Conservation (phyloP, 1,139 yeast genomes). For the Yamadazyma aaseri region DNA sequence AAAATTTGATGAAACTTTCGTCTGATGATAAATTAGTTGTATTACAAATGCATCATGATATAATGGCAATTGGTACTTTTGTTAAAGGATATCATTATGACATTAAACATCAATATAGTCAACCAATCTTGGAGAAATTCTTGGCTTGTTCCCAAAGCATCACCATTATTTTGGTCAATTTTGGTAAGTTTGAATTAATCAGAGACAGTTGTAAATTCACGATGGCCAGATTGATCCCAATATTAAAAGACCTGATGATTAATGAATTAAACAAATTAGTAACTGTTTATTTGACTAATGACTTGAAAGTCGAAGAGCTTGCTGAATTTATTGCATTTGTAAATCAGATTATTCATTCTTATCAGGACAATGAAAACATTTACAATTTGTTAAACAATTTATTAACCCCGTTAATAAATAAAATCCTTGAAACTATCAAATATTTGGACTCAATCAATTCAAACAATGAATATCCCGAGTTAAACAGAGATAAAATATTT, state of each 20-base stretch:
- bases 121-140: conserved; percentile 51
- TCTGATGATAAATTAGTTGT: conserved; percentile 29
- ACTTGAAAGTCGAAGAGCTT: conserved; percentile 63
- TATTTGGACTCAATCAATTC: conserved; percentile 5
- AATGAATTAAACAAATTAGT: conserved; percentile 71
- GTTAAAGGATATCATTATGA: conserved; percentile 75
- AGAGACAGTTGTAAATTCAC: conserved; percentile 87
- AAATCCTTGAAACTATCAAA: conserved; percentile 57
- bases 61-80: conserved; percentile 88
- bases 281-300: conserved; percentile 64
- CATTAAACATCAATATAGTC: conserved; percentile 24
- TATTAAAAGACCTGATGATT: conserved; percentile 49
- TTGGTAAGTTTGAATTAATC: conserved; percentile 63
- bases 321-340: conserved; percentile 81
- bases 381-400: conserved; percentile 74
- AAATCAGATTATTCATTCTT: conserved; percentile 84
- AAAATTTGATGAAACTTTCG: conserved; percentile 27
- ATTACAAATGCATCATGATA: conserved; percentile 78
- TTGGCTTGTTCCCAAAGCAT: conserved; percentile 79
- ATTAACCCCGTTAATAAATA: conserved; percentile 68
- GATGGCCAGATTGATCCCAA: conserved; percentile 81
- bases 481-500: conserved; percentile 56
- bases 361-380: conserved; percentile 63
- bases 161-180: conserved; percentile 75
- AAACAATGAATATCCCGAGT: conserved; percentile 36